Percentiles rank a stretch among this genome's conserved stretches.
Evolutionary conservation across 441 rosid genomes (phyloP).

Genomic region (Brassica balearica): DNA sequence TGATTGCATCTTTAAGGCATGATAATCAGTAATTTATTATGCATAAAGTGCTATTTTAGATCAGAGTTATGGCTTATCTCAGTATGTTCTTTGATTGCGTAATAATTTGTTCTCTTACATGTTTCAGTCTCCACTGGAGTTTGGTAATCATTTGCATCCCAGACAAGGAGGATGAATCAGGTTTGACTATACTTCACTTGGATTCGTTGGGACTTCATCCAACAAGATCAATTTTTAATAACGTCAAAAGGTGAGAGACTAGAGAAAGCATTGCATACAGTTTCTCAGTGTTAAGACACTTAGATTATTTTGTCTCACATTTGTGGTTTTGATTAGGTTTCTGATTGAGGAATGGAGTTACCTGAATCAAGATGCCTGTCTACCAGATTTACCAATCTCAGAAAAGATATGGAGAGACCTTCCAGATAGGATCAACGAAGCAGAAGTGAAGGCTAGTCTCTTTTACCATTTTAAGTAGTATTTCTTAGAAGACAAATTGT

Average conservation of each 20-base stretch:
- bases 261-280: constrained; percentile 13
- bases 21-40: background rate
- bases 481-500: background rate
- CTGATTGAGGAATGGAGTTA: constrained; percentile 81
- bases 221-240: constrained; percentile 57
- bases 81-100: background rate
- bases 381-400: constrained; percentile 60
- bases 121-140: constrained; percentile 88
- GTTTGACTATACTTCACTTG: constrained; percentile 82
- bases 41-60: background rate
- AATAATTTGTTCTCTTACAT: background rate
- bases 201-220: constrained; percentile 81
- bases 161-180: constrained; percentile 75
- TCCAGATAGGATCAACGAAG: constrained; percentile 53
- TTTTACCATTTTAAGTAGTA: background rate
- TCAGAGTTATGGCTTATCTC: constrained; percentile 3
- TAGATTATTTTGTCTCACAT: too few relatives aligned
- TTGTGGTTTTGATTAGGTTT: constrained; percentile 49
- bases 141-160: constrained; percentile 89
- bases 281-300: background rate
- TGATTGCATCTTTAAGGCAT: background rate
- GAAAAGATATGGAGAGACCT: constrained; percentile 65
- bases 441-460: constrained; percentile 31
- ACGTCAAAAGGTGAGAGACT: constrained; percentile 70
- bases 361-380: constrained; percentile 53